Conservation (phyloP, 1,139 yeast species). For the Fermentozyma sake region DNA sequence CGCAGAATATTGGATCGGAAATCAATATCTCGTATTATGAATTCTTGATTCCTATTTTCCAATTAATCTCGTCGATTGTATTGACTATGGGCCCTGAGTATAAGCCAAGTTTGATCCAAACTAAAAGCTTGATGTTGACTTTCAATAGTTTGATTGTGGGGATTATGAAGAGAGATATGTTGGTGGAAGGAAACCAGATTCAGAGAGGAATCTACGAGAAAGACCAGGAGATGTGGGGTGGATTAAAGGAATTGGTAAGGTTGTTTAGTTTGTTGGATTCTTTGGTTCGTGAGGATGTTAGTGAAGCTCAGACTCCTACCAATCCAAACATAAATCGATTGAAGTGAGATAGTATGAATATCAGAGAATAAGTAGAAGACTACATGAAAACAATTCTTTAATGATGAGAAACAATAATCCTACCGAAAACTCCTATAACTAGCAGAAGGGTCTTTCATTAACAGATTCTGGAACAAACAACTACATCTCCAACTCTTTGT, state of each 20-base stretch:
- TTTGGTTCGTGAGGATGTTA: constrained; percentile 40
- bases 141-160: constrained; percentile 60
- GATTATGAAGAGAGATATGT: constrained; percentile 64
- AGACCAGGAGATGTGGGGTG: constrained; percentile 20
- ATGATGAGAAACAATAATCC: no score
- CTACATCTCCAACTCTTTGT: no score
- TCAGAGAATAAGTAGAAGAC: no score
- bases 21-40: constrained; percentile 56
- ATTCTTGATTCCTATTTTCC: constrained; percentile 72
- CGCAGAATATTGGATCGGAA: constrained; percentile 10
- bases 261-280: constrained; percentile 56
- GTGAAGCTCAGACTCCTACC: no score
- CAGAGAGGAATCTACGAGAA: constrained; percentile 15
- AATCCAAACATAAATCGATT: no score
- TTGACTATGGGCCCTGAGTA: constrained; percentile 80
- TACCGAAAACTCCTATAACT: no score
- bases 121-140: constrained; percentile 47
- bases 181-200: constrained; percentile 27
- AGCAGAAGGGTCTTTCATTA: no score
- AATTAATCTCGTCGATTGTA: constrained; percentile 61
- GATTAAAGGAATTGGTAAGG: constrained; percentile 49
- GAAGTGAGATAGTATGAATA: no score
- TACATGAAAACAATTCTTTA: no score
- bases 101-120: constrained; percentile 54
- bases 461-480: no score